Percentiles rank a stretch among this genome's conserved stretches.
phyloP scores from a whole-genome alignment of 805 yeast species.

The Cyberlindnera suaveolens region DNA sequence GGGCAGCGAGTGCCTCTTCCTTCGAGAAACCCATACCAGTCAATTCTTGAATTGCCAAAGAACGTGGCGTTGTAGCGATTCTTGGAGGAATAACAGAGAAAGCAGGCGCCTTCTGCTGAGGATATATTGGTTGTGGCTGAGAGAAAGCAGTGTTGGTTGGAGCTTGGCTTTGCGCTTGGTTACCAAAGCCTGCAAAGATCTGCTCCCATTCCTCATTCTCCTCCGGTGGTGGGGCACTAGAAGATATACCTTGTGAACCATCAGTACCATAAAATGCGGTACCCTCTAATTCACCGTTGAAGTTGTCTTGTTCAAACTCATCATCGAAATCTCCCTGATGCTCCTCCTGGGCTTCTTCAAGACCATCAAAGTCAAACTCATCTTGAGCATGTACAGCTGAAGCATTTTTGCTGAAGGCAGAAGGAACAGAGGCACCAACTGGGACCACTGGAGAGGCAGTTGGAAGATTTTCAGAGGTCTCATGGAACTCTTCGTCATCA shows the following conservation, averaged over 20 bases:
- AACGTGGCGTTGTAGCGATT: conserved; percentile 40
- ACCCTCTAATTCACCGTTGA: conserved; percentile 19
- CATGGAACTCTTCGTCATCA: conserved; percentile 14
- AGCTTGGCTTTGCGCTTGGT: conserved; percentile 26
- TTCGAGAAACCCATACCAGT: conserved; percentile 85
- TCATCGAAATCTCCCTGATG: conserved; percentile 24
- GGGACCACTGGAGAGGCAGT: conserved; percentile 11
- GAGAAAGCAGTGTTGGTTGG: conserved; percentile 6
- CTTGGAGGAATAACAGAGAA: conserved; percentile 16
- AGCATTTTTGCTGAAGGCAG: conserved; percentile 10
- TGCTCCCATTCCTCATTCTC: conserved; percentile 86
- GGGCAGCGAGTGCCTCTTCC: conserved; percentile 59
- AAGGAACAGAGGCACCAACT: conserved; percentile 3
- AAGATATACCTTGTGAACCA: neutral
- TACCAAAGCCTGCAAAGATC: conserved; percentile 84
- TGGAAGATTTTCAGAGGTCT: conserved; percentile 10
- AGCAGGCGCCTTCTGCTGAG: neutral
- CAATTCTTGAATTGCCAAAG: conserved; percentile 66
- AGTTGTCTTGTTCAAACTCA: conserved; percentile 16
- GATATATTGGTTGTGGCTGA: neutral
- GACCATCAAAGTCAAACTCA: conserved; percentile 37
- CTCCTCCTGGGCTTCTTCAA: conserved; percentile 35
- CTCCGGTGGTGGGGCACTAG: conserved; percentile 7
- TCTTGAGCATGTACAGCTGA: conserved; percentile 11
- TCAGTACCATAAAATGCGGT: conserved; percentile 19